phyloP scores from a whole-genome alignment of 768 basidiomycete genomes.

The Macrocybe gigantea region DNA sequence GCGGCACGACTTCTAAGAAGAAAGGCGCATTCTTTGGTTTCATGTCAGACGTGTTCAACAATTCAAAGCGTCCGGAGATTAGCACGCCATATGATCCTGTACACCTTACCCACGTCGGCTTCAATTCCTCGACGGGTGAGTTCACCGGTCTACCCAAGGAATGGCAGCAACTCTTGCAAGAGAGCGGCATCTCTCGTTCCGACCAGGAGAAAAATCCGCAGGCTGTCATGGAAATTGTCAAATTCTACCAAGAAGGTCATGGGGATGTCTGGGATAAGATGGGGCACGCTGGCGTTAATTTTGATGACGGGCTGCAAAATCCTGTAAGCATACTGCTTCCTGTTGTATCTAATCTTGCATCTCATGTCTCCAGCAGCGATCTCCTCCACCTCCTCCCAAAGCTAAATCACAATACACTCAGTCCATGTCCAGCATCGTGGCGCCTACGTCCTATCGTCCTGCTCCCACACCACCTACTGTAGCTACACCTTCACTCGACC shows the following conservation, averaged over 20 bases:
- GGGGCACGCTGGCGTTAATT: conserved; percentile 43
- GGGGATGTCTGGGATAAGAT: conserved; percentile 85
- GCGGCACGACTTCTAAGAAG: conserved; percentile 39
- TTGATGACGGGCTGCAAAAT: conserved; percentile 48
- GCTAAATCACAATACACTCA: conserved; percentile 25
- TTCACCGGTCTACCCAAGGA: conserved; percentile 97
- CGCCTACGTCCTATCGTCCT: conserved; percentile 64
- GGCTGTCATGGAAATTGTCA: conserved; percentile 97
- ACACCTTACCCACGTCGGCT: conserved; percentile 98
- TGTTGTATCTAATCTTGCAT: conserved; percentile 9
- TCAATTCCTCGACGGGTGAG: conserved; percentile 98
- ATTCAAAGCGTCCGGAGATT: conserved; percentile 81
- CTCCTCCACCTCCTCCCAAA: conserved; percentile 47
- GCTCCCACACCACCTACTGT: conserved; percentile 68
- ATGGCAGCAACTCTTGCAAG: conserved; percentile 96
- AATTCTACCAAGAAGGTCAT: conserved; percentile 91
- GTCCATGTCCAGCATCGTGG: conserved; percentile 19
- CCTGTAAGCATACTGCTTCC: conserved; percentile 36
- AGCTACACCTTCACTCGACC: conserved; percentile 69
- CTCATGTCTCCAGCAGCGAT: conserved; percentile 25
- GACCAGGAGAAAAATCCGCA: conserved; percentile 99
- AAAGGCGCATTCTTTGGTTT: conserved; percentile 75
- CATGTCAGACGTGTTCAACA: conserved; percentile 63
- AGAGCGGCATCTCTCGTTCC: conserved; percentile 87
- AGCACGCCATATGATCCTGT: conserved; percentile 98